These are phyloP conservation scores for Pseudopithomyces maydicus DNA, from an alignment of 2,329 filamentous ascomycete genomes.

Conservation along the genomic window DNA sequence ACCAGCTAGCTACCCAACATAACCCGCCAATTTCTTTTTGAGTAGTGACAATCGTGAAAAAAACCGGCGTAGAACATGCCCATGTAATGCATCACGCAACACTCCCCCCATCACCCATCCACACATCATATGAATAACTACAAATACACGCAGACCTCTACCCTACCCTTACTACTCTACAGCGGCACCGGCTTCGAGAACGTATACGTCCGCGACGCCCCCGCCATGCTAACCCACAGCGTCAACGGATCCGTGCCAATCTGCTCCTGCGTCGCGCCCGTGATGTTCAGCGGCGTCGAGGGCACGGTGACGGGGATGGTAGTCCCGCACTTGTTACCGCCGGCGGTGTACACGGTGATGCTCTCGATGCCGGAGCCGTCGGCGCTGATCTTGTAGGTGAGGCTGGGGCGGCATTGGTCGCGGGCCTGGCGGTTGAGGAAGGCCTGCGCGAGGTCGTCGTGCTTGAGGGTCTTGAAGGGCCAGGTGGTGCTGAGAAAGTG, in stretches of 20 bases:
- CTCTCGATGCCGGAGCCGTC: constrained; percentile 53
- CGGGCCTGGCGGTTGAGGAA: constrained; percentile 61
- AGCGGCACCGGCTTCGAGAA: constrained; percentile 34
- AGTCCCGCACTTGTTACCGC: constrained; percentile 57
- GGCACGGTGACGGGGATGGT: constrained; percentile 63
- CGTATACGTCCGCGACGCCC: constrained; percentile 40
- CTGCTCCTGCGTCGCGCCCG: constrained; percentile 56
- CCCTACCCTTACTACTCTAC: constrained; percentile 19
- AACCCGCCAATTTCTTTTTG: no score
- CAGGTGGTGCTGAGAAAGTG: constrained; percentile 45
- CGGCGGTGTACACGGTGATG: constrained; percentile 54
- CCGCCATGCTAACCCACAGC: constrained; percentile 47
- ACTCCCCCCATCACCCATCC: no score
- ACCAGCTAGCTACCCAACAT: no score
- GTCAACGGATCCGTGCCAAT: constrained; percentile 54
- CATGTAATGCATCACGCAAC: no score
- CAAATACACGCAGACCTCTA: background rate
- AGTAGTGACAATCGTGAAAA: no score
- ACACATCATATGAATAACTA: background rate
- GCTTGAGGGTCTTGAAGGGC: constrained; percentile 61
- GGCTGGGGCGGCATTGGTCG: constrained; percentile 57
- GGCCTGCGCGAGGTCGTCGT: constrained; percentile 57
- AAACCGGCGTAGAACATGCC: no score
- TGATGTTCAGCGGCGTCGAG: constrained; percentile 48
- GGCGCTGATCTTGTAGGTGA: constrained; percentile 53